phyloP scores from a whole-genome alignment of 768 basidiomycete species.

The Auricularia cornea region DNA sequence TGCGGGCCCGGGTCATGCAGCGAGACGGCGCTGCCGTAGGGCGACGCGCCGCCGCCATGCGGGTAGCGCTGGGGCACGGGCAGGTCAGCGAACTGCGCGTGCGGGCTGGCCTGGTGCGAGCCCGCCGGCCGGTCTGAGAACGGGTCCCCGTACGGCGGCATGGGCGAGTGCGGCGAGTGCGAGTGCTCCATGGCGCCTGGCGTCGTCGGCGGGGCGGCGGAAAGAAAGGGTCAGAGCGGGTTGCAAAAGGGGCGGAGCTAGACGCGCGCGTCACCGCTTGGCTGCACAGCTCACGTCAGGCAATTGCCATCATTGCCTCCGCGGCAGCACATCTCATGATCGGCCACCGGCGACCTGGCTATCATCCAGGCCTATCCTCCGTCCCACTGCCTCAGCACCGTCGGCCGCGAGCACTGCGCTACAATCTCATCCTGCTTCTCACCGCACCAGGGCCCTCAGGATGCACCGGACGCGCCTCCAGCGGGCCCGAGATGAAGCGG shows the following conservation, averaged over 20 bases:
- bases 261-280: not conserved
- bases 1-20: conserved; percentile 39
- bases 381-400: too few relatives aligned
- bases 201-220: not conserved
- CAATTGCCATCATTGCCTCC: too few relatives aligned
- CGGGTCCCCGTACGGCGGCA: conserved; percentile 45
- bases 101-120: conserved; percentile 49
- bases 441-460: too few relatives aligned
- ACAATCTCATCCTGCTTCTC: too few relatives aligned
- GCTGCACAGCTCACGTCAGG: not conserved
- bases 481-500: too few relatives aligned
- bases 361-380: too few relatives aligned
- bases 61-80: conserved; percentile 36
- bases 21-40: conserved; percentile 37
- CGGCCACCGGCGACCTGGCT: too few relatives aligned
- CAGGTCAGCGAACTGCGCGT: conserved; percentile 22
- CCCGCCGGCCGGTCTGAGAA: conserved; percentile 62
- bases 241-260: not conserved
- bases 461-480: too few relatives aligned
- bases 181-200: not conserved
- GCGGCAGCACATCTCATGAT: too few relatives aligned
- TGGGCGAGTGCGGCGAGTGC: not conserved
- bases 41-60: conserved; percentile 22
- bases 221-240: not conserved
- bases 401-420: too few relatives aligned